Evolutionary conservation across 2,329 filamentous ascomycete species (phyloP), one percentile per base, ranked within the genome.

Genomic region (Colletotrichum acutatum): DNA sequence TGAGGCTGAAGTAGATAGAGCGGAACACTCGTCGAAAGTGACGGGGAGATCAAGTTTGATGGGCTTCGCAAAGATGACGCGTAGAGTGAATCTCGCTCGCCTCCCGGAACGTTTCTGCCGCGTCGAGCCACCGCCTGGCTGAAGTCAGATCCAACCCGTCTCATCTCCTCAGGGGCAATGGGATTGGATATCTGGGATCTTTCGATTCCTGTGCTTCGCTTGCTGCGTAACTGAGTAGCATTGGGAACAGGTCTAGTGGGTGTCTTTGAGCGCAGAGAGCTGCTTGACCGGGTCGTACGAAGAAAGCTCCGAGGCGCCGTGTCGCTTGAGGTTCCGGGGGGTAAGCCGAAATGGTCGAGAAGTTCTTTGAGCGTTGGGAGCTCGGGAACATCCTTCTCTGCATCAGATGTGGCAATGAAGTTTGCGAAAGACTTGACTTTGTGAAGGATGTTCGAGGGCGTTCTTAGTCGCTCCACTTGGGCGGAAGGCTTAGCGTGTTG

Each of bases 391-490:
- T 72, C 68, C 58, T 64, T 72, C 30, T 72, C 71, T 24, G 61
- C 24, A 5, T 72, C 68, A 5, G 34, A 46, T 14, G 53, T 62
- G 4, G 62, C 52, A 32, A 63, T 53, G 26, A 70, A 67, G 42
- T 59, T 70, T 49, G 72, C 69, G 24, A 75, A 70, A 2, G 74
- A 72, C 66, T 70, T 75, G 49, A 75, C 72, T 24, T 71, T 75
- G 53, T 63, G 49, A 7, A 74, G 61, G 16, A 73, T 63, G 54
- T 66, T 68, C 12, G 74, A 69, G 4, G 71, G 71, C 1, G 71
- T 73, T 5, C 32, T 58, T n/a, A 58, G 62, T 9, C 64, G 71
- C 1, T 74, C 68, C 3, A 30, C 9, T 26, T 58, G 16, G 3
- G 53, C 1, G 5, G n/a, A 12, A 8, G 61, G 60, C 26, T 52